These are phyloP conservation scores for Micractinium sp. DNA, from an alignment of 139 green algal species.

Conservation along the genomic window DNA sequence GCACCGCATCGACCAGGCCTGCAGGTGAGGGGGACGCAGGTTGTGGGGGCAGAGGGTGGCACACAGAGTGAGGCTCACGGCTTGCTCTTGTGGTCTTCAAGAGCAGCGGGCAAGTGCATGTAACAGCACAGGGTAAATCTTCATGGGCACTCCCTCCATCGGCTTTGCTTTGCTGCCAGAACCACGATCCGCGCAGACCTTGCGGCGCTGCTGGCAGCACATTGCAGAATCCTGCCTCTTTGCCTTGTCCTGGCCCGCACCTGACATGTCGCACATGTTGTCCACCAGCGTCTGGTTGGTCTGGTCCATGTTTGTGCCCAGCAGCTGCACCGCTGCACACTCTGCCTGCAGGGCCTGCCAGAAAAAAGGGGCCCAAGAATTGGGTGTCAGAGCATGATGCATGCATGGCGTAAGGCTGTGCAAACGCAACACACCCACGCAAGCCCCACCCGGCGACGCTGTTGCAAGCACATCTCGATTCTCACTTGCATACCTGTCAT, in stretches of 20 bases:
- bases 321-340: conserved; percentile 18
- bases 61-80: neutral
- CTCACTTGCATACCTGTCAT: no score
- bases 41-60: neutral
- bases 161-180: neutral
- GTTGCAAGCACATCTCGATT: no score
- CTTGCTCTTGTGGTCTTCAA: neutral
- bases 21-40: neutral
- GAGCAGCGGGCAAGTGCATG: neutral
- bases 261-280: conserved; percentile 50
- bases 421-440: neutral
- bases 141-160: neutral
- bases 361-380: neutral
- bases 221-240: neutral
- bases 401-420: neutral
- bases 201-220: no score
- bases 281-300: conserved; percentile 43
- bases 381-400: no score
- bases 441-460: neutral
- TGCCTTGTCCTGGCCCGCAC: neutral
- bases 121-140: neutral
- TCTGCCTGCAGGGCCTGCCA: conserved; percentile 22
- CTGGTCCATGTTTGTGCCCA: neutral
- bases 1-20: conserved; percentile 53
- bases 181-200: no score